Evolutionary conservation across 2,329 filamentous ascomycete genomes (phyloP).

Genomic region (Fonsecaea erecta): DNA sequence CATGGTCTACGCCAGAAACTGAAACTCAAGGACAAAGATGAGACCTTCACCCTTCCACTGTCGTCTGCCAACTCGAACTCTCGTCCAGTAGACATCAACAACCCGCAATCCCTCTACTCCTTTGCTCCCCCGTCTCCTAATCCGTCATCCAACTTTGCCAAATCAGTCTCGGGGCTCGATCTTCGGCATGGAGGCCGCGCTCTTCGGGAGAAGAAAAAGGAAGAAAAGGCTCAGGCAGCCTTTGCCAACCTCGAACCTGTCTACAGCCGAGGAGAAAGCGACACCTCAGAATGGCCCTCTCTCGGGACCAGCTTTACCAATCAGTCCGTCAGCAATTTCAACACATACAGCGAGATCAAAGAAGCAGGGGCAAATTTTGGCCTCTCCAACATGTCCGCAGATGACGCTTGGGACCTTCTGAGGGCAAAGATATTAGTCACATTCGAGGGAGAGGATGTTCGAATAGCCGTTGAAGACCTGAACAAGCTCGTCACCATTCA

Average conservation of each 20-base stretch:
- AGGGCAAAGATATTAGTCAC: slow-evolving; percentile 67
- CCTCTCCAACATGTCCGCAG: slow-evolving; percentile 69
- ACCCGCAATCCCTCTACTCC: slow-evolving; percentile 67
- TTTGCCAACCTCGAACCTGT: slow-evolving; percentile 40
- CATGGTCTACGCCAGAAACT: slow-evolving; percentile 69
- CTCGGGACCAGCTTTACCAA: slow-evolving; percentile 34
- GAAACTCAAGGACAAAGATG: slow-evolving; percentile 66
- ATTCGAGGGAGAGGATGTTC: slow-evolving; percentile 68
- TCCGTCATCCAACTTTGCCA: slow-evolving; percentile 68
- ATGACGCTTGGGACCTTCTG: slow-evolving; percentile 69
- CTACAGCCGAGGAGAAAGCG: slow-evolving; percentile 37
- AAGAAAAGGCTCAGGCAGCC: slow-evolving; percentile 59
- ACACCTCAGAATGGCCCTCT: slow-evolving; percentile 38
- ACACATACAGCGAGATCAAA: slow-evolving; percentile 35
- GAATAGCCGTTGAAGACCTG: slow-evolving; percentile 68
- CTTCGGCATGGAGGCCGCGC: slow-evolving; percentile 76
- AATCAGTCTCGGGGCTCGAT: slow-evolving; percentile 80
- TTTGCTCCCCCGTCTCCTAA: slow-evolving; percentile 69
- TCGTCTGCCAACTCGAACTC: slow-evolving; percentile 70
- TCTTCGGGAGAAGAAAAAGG: slow-evolving; percentile 78
- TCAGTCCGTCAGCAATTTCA: slow-evolving; percentile 31
- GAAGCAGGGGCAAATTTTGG: slow-evolving; percentile 56
- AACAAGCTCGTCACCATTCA: slow-evolving; percentile 67
- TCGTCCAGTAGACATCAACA: slow-evolving; percentile 65
- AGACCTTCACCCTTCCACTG: slow-evolving; percentile 61